phyloP scores from a whole-genome alignment of 768 basidiomycete genomes.

The Hebeloma cylindrosporum region DNA sequence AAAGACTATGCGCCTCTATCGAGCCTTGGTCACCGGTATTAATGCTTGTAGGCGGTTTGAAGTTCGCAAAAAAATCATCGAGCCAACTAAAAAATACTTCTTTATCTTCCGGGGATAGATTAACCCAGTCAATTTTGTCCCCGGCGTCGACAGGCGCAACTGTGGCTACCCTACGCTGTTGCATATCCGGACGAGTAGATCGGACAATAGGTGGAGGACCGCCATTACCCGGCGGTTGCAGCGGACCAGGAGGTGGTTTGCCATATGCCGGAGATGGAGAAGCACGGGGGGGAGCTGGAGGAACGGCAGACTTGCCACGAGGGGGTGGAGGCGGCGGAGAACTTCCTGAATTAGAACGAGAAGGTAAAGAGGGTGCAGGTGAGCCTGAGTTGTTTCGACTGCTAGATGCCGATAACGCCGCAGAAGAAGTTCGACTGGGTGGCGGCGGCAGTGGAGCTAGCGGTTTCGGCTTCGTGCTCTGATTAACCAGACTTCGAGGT shows the following conservation, averaged over 20 bases:
- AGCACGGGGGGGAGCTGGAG: slow-evolving; percentile 12
- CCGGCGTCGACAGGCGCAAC: slow-evolving; percentile 13
- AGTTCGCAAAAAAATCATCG: slow-evolving; percentile 72
- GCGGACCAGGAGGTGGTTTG: slow-evolving; percentile 14
- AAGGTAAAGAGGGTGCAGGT: slow-evolving; percentile 27
- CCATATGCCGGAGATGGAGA: slow-evolving; percentile 14
- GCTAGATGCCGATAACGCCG: slow-evolving; percentile 11
- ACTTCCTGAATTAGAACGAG: slow-evolving; percentile 16
- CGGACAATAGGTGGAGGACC: slow-evolving; percentile 35
- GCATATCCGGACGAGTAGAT: slow-evolving; percentile 31
- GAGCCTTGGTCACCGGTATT: slow-evolving; percentile 10
- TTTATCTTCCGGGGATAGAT: slow-evolving; percentile 68
- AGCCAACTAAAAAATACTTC: slow-evolving; percentile 74
- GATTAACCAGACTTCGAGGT: slow-evolving; percentile 33
- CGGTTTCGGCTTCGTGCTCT: slow-evolving; percentile 30
- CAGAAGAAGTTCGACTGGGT: slow-evolving; percentile 34
- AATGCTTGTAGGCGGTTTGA: slow-evolving; percentile 16
- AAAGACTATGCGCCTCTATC: slow-evolving; percentile 9
- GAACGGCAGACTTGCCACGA: slow-evolving; percentile 18
- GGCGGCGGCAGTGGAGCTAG: slow-evolving; percentile 33
- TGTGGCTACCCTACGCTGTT: slow-evolving; percentile 10
- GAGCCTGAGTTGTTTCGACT: slow-evolving; percentile 16
- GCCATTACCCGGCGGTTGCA: background rate
- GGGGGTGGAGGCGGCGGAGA: slow-evolving; percentile 23
- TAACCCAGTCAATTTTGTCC: slow-evolving; percentile 61